Conservation (phyloP, 345 rosid genomes). For the Syzygium jambos region DNA sequence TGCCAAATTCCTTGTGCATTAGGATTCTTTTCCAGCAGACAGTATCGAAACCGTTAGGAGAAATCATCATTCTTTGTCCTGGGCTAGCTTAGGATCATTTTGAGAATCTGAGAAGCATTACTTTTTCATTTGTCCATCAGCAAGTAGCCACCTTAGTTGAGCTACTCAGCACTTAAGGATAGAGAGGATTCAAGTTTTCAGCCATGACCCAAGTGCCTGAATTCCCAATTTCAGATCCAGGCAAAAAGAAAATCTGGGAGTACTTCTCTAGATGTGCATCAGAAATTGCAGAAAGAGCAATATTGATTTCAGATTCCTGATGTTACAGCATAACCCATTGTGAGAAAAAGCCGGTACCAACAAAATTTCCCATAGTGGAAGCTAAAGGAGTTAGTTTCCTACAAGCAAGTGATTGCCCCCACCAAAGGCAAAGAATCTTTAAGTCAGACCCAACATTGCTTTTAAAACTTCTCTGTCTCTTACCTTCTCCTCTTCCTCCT, state of each 20-base stretch:
- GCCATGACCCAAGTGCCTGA: not conserved
- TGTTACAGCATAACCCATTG: not conserved
- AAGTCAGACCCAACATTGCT: not conserved
- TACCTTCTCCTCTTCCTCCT: not conserved
- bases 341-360: not conserved
- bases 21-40: not conserved
- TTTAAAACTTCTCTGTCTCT: not conserved
- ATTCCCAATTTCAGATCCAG: not conserved
- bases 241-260: not conserved
- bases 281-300: not conserved
- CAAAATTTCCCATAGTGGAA: not conserved
- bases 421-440: conserved; percentile 10
- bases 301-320: not conserved
- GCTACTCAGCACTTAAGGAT: not conserved
- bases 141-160: not conserved
- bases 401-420: not conserved
- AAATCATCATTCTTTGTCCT: not conserved
- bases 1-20: not conserved
- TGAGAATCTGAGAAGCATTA: not conserved
- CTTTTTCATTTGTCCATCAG: not conserved
- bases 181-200: not conserved
- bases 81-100: not conserved
- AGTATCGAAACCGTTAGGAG: not conserved
- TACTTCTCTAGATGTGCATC: not conserved
- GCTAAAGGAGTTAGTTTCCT: not conserved